Evolutionary conservation across 139 green algal species (phyloP), one percentile per base, ranked within the genome.

Genomic region (Chlorella vulgaris): DNA sequence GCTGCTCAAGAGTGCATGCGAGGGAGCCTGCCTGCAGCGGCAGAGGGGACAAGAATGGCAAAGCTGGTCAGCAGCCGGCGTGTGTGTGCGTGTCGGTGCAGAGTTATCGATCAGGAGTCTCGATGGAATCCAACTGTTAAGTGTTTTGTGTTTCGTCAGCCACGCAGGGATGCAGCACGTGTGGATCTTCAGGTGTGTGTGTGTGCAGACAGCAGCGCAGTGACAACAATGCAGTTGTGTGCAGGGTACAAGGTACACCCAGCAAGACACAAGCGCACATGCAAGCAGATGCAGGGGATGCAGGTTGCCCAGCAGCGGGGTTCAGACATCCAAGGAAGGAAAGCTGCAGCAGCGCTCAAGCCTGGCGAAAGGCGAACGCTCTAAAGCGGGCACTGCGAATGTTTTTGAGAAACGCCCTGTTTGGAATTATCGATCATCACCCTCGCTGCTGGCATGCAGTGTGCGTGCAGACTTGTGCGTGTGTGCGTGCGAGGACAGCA

Each of bases 291-390:
- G n/a, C n/a, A n/a, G n/a, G n/a, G n/a, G n/a, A n/a, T n/a, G n/a
- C n/a, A n/a, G n/a, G n/a, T n/a, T n/a, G n/a, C n/a, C n/a, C 55
- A 65, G 55, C 55, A 21, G 63, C 21, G 18, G 40, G 42, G 21
- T 42, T 93, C 90, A 93, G 89, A 93, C 90, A 93, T 93, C 90
- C 90, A 93, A 93, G 90, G 90, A 93, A 93, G 90, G 69, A 86
- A 60, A 75, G 85, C 87, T 58, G 89, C 90, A 93, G 70, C 89
- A 93, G 90, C 90, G 90, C 90, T 93, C 90, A 91, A 93, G 81
- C 87, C 89, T 84, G 74, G 86, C 78, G 50, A 87, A n/a, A 85
- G 85, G 89, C 83, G 90, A 93, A 93, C 90, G 90, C 90, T 93
- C 90, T 93, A 90, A 66, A 89, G 83, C 87, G 89, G 90, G 89